Conservation (phyloP, 2,329 filamentous ascomycete genomes). For the Elsinoe fawcettii region DNA sequence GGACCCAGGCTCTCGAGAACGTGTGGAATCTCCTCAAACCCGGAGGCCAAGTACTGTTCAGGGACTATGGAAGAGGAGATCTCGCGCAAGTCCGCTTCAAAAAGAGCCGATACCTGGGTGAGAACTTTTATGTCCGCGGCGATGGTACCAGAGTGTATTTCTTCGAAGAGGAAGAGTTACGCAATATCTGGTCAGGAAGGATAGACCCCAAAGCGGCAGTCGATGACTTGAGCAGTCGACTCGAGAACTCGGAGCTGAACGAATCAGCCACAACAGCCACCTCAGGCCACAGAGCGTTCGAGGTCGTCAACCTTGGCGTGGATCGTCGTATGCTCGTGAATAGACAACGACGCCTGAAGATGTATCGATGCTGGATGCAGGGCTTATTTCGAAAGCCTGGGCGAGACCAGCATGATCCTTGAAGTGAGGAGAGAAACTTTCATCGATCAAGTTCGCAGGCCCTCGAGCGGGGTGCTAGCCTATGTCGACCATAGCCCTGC, state of each 20-base stretch:
- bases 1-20: slow-evolving; percentile 74
- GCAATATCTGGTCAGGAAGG: slow-evolving; percentile 63
- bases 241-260: slow-evolving; percentile 17
- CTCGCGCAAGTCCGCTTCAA: slow-evolving; percentile 95
- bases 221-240: slow-evolving; percentile 18
- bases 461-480: no score
- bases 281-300: slow-evolving; percentile 39
- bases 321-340: slow-evolving; percentile 90
- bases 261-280: neutral
- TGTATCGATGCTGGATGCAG: slow-evolving; percentile 97
- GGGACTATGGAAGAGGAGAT: slow-evolving; percentile 93
- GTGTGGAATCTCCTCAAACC: slow-evolving; percentile 78
- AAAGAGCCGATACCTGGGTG: slow-evolving; percentile 85
- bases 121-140: slow-evolving; percentile 95
- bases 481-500: no score
- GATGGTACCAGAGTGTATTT: slow-evolving; percentile 97
- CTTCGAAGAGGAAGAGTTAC: slow-evolving; percentile 80
- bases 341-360: slow-evolving; percentile 81
- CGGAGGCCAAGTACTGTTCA: slow-evolving; percentile 87
- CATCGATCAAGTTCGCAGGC: no score
- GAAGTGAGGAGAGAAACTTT: neutral
- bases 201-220: neutral
- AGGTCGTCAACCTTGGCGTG: slow-evolving; percentile 69
- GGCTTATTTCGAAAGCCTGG: slow-evolving; percentile 57
- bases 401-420: no score